Base-by-base conservation (phyloP, 1,139 yeast genomes). In the Candida neerlandica region DNA sequence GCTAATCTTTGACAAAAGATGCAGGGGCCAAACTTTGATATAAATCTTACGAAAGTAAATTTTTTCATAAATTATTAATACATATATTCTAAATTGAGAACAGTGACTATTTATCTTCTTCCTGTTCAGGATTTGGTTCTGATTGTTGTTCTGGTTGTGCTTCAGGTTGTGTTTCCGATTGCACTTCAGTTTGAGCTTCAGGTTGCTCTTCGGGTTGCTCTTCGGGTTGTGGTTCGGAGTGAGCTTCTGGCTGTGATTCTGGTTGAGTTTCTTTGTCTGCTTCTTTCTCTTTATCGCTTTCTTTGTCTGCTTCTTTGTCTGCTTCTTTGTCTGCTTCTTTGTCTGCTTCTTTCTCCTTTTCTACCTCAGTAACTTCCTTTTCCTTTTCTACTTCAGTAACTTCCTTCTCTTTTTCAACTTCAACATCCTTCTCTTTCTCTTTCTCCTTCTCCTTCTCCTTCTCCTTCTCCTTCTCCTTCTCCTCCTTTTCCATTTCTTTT, bases 361-460 rank as follows among this genome's bases (percentile, higher is more conserved):
- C 38, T 34, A 21, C 12, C 11, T 34, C 38, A 18, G 23, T 27
- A 23, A 12, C 26, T 12, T 19, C 23, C 14, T 19, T 11, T 2
- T 18, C 26, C 29, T 18, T 18, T 3, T 37, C 41, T 21, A 6
- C 26, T 15, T 14, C 30, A 34, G 16, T 45, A 41, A 10, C 18
- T 33, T 33, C 18, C 9, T n/a, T 33, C n/a, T n/a, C 10, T 11
- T 35, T 16, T 10, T 23, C 27, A 7, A 21, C 23, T 4, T 21
- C 6, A 4, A 21, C 23, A 16, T 11, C 39, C 7, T 35, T 35
- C 29, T 12, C 41, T 5, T 21, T 37, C 4, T 37, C 41, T 6
- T 6, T 14, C 4, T 19, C 41, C 15, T 48, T 48, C 10, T 50
- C 42, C 35, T 48, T 48, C 15, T 47, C 33, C 41, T 41, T 41